These are phyloP conservation scores for Eutrema salsugineum DNA, from an alignment of 441 rosid species.

Conservation along the genomic window DNA sequence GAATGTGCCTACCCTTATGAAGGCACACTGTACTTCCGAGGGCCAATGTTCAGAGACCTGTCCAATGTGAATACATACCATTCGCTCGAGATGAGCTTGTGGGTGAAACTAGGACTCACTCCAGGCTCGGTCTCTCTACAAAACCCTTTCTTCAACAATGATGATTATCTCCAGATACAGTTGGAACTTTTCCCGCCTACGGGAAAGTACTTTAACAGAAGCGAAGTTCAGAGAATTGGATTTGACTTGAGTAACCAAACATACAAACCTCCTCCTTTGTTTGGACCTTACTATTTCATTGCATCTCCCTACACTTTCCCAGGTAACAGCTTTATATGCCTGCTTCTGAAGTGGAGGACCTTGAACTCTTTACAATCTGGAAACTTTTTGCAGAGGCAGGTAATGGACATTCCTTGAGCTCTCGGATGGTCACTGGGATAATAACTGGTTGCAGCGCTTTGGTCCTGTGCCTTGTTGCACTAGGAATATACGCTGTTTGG, in stretches of 20 bases:
- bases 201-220: conserved; percentile 58
- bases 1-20: conserved; percentile 89
- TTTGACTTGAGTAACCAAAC: conserved; percentile 87
- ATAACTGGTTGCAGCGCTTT: conserved; percentile 49
- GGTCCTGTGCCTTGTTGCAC: conserved; percentile 61
- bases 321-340: conserved; percentile 39
- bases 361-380: background rate
- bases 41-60: conserved; percentile 73
- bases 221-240: conserved; percentile 68
- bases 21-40: conserved; percentile 88
- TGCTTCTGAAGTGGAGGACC: background rate
- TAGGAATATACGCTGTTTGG: conserved; percentile 73
- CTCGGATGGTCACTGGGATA: conserved; percentile 47
- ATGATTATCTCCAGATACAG: conserved; percentile 92
- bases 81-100: conserved; percentile 79
- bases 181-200: conserved; percentile 69
- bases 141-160: conserved; percentile 77
- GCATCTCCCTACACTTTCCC: conserved; percentile 87
- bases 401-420: conserved; percentile 43
- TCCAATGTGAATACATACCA: conserved; percentile 64
- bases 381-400: conserved; percentile 38
- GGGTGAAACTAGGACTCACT: conserved; percentile 67
- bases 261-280: conserved; percentile 81
- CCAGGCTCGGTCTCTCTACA: conserved; percentile 89
- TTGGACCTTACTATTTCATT: conserved; percentile 89